Base-by-base conservation (phyloP, 306 rosid genomes). In the Dalbergia oliveri region DNA sequence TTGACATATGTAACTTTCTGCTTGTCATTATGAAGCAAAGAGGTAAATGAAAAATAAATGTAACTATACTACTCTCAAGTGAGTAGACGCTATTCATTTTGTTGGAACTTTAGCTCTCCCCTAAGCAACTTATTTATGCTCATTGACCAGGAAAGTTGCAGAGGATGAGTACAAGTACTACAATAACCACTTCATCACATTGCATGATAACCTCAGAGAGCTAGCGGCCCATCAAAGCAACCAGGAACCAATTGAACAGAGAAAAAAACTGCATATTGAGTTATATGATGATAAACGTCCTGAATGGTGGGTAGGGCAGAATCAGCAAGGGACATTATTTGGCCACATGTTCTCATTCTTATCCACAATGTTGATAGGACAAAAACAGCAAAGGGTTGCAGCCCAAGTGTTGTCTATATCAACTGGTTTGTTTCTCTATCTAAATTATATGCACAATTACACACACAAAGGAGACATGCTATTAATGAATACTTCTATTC, bases 131-230 rank as follows among this genome's bases (percentile, higher is more conserved):
- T 33, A 19, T 12, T 53, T 59, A 8, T 76, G 51, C 35, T 67
- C 2, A 14, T 19, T 79, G 31, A 84, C 13, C 88, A 91, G 98
- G 82, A 87, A 80, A 59, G 88, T 85, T 65, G 87, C 80, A 26
- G 31, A 44, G 34, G 91, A 87, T 12, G 14, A 53, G 10, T 91
- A 87, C 41, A 86, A 54, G 64, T 90, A 82, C 74, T 89, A 92
- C 80, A 84, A 41, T 49, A 88, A 90, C 78, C 89, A 89, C 86
- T 89, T 84, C 6, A 81, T 86, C 37, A 73, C 76, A 64, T 88
- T 86, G 74, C 92, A 90, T 79, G 92, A 88, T 89, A 45, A 89
- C 53, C 91, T 90, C 26, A 90, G 94, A 74, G 95, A 91, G 69
- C 86, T 91, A 9, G 97, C 95, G 0, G 83, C 85, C 54, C 82